Base-by-base conservation (phyloP, 257 asterid genomes). In the Anisodus tanguticus region DNA sequence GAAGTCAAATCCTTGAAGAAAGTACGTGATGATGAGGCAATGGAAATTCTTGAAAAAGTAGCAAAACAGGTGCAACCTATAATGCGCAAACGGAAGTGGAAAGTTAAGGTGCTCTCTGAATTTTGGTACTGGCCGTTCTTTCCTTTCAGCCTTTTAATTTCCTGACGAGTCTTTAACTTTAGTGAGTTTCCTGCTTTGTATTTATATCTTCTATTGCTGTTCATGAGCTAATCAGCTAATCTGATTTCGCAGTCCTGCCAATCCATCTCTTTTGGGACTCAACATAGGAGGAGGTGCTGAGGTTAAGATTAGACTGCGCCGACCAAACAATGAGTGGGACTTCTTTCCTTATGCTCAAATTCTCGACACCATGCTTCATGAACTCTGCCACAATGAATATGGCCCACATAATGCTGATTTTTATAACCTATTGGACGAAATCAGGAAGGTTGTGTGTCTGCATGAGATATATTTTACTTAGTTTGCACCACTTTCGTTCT, bases 41-140 rank as follows among this genome's bases (percentile, higher is more conserved):
- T 79, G 90, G 94, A 91, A 84, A 95, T 95, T 88, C 95, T 93
- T 47, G 98, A 92, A 81, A 88, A 90, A 81, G 93, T 95, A 51
- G 95, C 97, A 11, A 95, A 90, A 87, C 98, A 95, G 87, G 98
- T 95, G 78, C 98, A 95, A 86, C 97, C 98, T 17, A 91, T 95
- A 71, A 93, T 95, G 98, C 83, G 84, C 87, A 90, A 85, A 91
- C 83, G 97, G 67, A 95, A 91, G 79, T 95, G 98, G 97, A 93
- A 91, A 90, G 96, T 95, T 70, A 89, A 83, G 80, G 79, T 93
- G 58, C 97, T 95, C 80, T 93, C 98, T 69, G 98, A 95, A 86
- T 92, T 93, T 90, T 87, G 96, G 97, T 95, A 88, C n/a, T 58
- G 78, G 78, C 49, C 39, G 54, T 82, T 82, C 84, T 54, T 78